Evolutionary conservation across 257 asterid species (phyloP), one percentile per base, ranked within the genome.

Genomic region (Gentiana straminea): DNA sequence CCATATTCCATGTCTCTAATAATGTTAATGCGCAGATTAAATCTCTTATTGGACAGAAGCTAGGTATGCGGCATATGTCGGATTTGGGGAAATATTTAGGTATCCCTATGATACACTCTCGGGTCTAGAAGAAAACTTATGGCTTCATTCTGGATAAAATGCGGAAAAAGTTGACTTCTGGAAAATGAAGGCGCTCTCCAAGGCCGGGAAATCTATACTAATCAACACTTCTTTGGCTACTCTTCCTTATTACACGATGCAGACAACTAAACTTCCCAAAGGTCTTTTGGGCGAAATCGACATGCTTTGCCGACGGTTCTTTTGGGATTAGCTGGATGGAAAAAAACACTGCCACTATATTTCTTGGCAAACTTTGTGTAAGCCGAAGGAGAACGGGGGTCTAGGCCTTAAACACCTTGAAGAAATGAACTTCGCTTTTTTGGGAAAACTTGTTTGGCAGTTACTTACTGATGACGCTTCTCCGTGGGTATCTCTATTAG

Each of bases 381-480:
- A 3, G n/a, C 52, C 52, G 5, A 15, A 10, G 5, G 11, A 49
- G 32, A 15, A 10, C 4, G 32, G 32, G 6, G 52, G 52, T 15
- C 52, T 49, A 10, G 70, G 82, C 54, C 64, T 59, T 79, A 79
- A 75, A 60, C n/a, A 38, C 35, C 1, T 81, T 77, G 0, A 58
- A 7, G 12, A 72, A 64, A 60, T 75, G 70, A 3, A 65, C 59
- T 0, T 7, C 10, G 7, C 73, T 34, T 6, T 72, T 55, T 4
- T 55, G 45, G 47, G 67, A 6, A 75, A 72, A 1, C 61, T 58
- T 0, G 66, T 52, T 1, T 35, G 13, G 3, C 47, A 35, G 2
- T 39, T 39, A 7, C 4, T 39, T 39, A 39, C 44, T 1, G 24
- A 24, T 24, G 24, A 24, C 0, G 24, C 24, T 24, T 24, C 24